Evolutionary conservation across 192 early-diverging fungal genomes (phyloP).

Genomic region (Jimgerdemannia lactiflua): DNA sequence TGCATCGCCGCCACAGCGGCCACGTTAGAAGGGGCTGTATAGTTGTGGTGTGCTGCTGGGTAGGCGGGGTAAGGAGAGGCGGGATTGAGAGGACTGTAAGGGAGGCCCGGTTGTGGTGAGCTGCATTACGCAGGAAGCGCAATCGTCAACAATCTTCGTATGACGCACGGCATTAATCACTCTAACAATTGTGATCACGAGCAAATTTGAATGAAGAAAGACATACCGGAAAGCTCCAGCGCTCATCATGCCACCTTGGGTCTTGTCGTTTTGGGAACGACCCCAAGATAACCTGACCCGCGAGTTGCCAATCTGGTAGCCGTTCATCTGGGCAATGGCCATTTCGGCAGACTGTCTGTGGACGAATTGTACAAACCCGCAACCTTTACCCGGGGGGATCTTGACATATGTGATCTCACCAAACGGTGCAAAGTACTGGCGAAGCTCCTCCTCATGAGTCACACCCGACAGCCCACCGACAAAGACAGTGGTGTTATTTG

Average conservation of each 20-base stretch:
- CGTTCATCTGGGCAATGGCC: slow-evolving; percentile 90
- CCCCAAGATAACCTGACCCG: slow-evolving; percentile 58
- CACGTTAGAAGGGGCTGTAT: not conserved
- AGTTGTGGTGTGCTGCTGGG: slow-evolving; percentile 5
- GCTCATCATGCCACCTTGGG: slow-evolving; percentile 16
- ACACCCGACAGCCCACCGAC: slow-evolving; percentile 87
- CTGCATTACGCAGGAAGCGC: slow-evolving; percentile 1
- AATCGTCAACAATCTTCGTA: not conserved
- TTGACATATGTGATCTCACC: slow-evolving; percentile 93
- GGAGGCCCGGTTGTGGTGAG: slow-evolving; percentile 8
- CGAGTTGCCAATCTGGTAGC: slow-evolving; percentile 73
- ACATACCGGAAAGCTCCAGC: slow-evolving; percentile 22
- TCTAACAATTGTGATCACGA: not conserved
- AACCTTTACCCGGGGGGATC: slow-evolving; percentile 92
- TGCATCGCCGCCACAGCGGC: not conserved
- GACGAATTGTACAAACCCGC: slow-evolving; percentile 94
- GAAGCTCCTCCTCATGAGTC: slow-evolving; percentile 86
- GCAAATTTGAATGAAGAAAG: slow-evolving; percentile 4
- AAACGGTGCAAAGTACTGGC: slow-evolving; percentile 78
- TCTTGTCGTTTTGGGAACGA: slow-evolving; percentile 46
- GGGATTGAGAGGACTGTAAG: slow-evolving; percentile 17
- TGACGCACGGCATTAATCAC: not conserved
- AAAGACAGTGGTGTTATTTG: slow-evolving; percentile 96
- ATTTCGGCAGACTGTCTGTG: slow-evolving; percentile 81
- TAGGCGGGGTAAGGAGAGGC: slow-evolving; percentile 9